Evolutionary conservation across 805 yeast species (phyloP).

Genomic region (Zygosaccharomyces rouxii): DNA sequence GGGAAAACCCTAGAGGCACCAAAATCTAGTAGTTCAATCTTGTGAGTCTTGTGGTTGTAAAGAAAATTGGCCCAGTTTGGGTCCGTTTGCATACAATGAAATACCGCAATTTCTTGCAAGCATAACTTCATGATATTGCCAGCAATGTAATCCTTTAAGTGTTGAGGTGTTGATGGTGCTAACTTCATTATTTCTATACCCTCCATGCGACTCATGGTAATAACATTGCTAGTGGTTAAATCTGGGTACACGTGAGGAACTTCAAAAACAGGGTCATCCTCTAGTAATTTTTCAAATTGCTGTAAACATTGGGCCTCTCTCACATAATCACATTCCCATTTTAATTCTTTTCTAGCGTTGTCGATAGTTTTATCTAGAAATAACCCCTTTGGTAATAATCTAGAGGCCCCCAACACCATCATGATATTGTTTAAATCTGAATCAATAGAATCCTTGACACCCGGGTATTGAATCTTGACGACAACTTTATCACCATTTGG

Average conservation of each 20-base stretch:
- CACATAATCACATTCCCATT: constrained; percentile 96
- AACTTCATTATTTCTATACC: constrained; percentile 82
- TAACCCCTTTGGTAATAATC: constrained; percentile 83
- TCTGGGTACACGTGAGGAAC: constrained; percentile 81
- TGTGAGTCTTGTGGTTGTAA: constrained; percentile 63
- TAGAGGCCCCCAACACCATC: constrained; percentile 78
- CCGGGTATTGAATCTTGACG: constrained; percentile 95
- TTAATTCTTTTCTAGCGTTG: constrained; percentile 86
- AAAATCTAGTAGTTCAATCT: constrained; percentile 85
- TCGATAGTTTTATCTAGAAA: constrained; percentile 88
- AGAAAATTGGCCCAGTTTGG: constrained; percentile 99
- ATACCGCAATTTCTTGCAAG: constrained; percentile 75
- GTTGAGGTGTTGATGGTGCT: constrained; percentile 56
- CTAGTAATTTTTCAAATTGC: constrained; percentile 58
- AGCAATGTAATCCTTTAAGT: constrained; percentile 74
- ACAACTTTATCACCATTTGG: constrained; percentile 71
- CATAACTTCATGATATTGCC: constrained; percentile 83
- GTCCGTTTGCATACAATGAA: constrained; percentile 94
- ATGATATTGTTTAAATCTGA: constrained; percentile 85
- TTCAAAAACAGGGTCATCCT: constrained; percentile 56
- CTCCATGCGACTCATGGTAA: constrained; percentile 84
- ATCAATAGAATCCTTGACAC: constrained; percentile 89
- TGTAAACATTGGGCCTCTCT: constrained; percentile 80
- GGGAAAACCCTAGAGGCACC: constrained; percentile 88
- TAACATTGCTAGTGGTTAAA: constrained; percentile 72